Evolutionary conservation across 108 stramenopile genomes (phyloP).

Genomic region (Conticribra weissflogii): DNA sequence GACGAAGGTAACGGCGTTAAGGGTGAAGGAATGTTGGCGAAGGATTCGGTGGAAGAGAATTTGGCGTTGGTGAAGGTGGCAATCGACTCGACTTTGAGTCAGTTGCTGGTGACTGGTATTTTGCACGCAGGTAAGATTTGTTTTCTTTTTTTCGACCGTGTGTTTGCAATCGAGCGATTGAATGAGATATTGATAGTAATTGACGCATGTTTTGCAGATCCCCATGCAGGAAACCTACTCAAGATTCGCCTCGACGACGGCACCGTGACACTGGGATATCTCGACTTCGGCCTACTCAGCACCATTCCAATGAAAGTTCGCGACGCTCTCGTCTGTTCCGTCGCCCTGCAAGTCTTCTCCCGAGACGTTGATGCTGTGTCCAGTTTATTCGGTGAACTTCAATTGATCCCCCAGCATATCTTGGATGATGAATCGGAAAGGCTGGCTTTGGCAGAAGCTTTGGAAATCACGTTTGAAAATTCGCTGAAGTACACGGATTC

Average conservation of each 20-base stretch:
- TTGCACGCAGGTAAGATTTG: conserved; percentile 17
- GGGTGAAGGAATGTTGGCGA: background rate
- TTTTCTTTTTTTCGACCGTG: too few relatives aligned
- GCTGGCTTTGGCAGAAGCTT: conserved; percentile 47
- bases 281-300: conserved; percentile 77
- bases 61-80: conserved; percentile 64
- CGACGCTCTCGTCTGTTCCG: conserved; percentile 80
- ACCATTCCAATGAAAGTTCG: conserved; percentile 65
- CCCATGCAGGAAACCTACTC: conserved; percentile 76
- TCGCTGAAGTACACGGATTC: conserved; percentile 50
- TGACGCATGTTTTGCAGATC: conserved; percentile 51
- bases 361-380: conserved; percentile 71
- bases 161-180: too few relatives aligned
- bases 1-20: conserved; percentile 6
- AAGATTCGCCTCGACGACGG: conserved; percentile 52
- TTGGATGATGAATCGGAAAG: conserved; percentile 58
- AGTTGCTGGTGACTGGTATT: conserved; percentile 76
- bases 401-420: conserved; percentile 62
- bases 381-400: conserved; percentile 73
- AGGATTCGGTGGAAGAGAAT: conserved; percentile 49
- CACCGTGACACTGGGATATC: conserved; percentile 55
- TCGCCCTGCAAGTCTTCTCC: conserved; percentile 71
- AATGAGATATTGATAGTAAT: too few relatives aligned
- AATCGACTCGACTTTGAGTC: conserved; percentile 76
- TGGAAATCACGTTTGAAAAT: conserved; percentile 53